Evolutionary conservation across 75 land plant genomes (phyloP).

Genomic region (Azolla pinnata): DNA sequence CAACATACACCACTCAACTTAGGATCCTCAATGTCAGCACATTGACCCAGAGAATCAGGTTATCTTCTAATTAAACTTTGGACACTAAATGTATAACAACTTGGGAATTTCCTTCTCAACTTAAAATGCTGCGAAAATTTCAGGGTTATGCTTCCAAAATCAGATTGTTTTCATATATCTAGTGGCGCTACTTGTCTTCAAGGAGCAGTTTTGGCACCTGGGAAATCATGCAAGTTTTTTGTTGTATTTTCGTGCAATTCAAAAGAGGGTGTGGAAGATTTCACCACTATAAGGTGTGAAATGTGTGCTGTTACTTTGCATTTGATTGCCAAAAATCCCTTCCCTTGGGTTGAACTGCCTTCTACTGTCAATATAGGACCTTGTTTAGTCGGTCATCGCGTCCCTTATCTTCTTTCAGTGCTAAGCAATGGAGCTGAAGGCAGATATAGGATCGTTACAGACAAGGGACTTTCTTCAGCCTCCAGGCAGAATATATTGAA

Average conservation of each 20-base stretch:
- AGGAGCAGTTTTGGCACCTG: conserved; percentile 8
- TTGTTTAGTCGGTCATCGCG: background rate
- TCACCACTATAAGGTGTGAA: background rate
- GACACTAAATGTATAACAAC: too few relatives aligned
- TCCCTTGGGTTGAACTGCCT: conserved; percentile 5
- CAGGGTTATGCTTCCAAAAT: too few relatives aligned
- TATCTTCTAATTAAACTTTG: background rate
- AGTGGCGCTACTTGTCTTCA: background rate
- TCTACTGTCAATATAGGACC: conserved; percentile 2
- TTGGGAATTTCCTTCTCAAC: too few relatives aligned
- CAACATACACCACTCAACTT: background rate
- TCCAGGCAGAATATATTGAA: background rate
- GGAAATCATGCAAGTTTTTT: background rate
- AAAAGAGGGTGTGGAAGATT: background rate
- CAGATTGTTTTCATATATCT: background rate
- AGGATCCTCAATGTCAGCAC: too few relatives aligned
- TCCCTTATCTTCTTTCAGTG: background rate
- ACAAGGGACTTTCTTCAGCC: background rate
- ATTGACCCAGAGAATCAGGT: background rate
- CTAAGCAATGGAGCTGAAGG: conserved; percentile 1
- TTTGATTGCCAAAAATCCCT: background rate
- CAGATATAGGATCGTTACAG: background rate
- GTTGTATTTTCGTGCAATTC: background rate
- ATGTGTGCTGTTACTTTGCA: background rate
- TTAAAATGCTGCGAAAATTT: too few relatives aligned